phyloP scores from a whole-genome alignment of 192 early-diverging fungal genomes.

The Umbelopsis ramanniana region DNA sequence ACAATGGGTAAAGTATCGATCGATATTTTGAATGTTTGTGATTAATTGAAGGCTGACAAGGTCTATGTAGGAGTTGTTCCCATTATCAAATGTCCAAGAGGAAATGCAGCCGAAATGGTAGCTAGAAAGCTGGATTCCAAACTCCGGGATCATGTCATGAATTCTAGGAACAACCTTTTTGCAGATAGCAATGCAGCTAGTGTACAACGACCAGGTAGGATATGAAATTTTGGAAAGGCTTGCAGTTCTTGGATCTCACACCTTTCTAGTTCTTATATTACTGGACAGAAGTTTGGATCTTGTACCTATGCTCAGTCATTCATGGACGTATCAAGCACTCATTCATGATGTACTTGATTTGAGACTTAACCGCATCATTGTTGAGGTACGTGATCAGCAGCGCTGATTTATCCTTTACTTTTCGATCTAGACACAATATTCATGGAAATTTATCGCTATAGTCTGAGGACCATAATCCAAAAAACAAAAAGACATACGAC shows the following conservation, averaged over 20 bases:
- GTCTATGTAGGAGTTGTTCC: slow-evolving; percentile 72
- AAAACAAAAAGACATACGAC: slow-evolving; percentile 79
- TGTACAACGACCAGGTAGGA: slow-evolving; percentile 70
- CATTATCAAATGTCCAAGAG: slow-evolving; percentile 87
- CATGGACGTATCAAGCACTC: slow-evolving; percentile 98
- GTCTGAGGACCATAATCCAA: slow-evolving; percentile 66
- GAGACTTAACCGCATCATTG: slow-evolving; percentile 84
- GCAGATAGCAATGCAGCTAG: slow-evolving; percentile 52
- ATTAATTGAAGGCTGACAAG: not conserved
- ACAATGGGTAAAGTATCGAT: slow-evolving; percentile 67
- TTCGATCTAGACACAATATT: no score
- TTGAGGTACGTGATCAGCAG: slow-evolving; percentile 51
- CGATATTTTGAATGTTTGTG: not conserved
- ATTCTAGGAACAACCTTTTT: slow-evolving; percentile 86
- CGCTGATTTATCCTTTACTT: not conserved
- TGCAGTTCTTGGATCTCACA: no score
- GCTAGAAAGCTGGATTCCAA: slow-evolving; percentile 87
- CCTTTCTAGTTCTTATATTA: slow-evolving; percentile 72
- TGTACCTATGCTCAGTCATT: slow-evolving; percentile 89
- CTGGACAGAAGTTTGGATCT: slow-evolving; percentile 94
- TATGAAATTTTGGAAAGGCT: not conserved
- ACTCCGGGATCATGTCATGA: slow-evolving; percentile 91
- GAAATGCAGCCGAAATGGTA: slow-evolving; percentile 93
- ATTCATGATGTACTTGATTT: slow-evolving; percentile 96
- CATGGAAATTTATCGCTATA: slow-evolving; percentile 11